Base-by-base conservation (phyloP, 23 red algal genomes). In the Cyanidiococcus yangmingshanensis region DNA sequence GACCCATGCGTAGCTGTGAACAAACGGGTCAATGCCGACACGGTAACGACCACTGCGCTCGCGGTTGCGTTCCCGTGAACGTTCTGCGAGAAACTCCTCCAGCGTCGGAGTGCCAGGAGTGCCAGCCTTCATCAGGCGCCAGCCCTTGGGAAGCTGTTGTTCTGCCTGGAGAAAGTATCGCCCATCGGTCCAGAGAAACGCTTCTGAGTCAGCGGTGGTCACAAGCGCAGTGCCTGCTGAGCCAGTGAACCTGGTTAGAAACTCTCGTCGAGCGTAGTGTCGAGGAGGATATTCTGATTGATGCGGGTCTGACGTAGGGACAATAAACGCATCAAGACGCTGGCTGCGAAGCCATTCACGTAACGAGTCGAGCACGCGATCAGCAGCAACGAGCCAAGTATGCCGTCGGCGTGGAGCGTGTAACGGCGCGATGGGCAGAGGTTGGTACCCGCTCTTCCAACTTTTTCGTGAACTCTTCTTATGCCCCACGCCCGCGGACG, bases 111-210 rank as follows among this genome's bases (percentile, higher is more conserved):
- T 87, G 0, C 76, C 82, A 2, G 85, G 74, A 1, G 86, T n/a
- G 27, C 90, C 90, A 26, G 68, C 76, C 39, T 63, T 77, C 93
- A 97, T 97, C 2, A 97, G 59, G 39, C 68, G 83, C 93, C 93
- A 97, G 32, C 77, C 68, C 26, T 39, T 58, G 50, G 83, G 77
- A 34, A 97, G 80, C 76, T 97, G 74, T 68, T 80, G 58, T 38
- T 83, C 80, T 1, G 93, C 93, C 31, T 90, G 87, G 54, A 97
- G 76, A 37, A 90, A 97, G 59, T 97, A 97, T 33, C 93, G 79
- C 0, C 86, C 93, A 77, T 97, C 93, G 2, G 93, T 97, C 93
- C 93, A 97, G 3, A 97, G 77, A 74, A 81, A 79, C 21, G 93
- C 93, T 1, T 88, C 76, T 2, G 58, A 1, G 0, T 84, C 88